phyloP scores from a whole-genome alignment of 139 green algal genomes.

The Haematococcus lacustris region DNA sequence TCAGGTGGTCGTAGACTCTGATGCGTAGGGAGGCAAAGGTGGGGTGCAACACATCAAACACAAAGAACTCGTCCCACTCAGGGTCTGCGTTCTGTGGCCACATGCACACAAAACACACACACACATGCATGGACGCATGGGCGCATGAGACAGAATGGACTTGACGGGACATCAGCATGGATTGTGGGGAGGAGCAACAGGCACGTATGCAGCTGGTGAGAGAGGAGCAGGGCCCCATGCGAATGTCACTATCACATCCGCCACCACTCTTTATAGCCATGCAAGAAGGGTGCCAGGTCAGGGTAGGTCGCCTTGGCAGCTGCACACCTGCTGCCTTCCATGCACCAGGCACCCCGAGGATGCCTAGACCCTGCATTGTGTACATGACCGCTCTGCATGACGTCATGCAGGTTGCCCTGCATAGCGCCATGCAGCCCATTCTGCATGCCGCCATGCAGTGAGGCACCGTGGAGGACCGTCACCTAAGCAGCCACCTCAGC shows the following conservation, averaged over 20 bases:
- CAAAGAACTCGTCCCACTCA: conserved; percentile 41
- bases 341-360: no score
- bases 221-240: not conserved
- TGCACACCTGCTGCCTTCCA: no score
- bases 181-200: not conserved
- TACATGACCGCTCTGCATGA: no score
- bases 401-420: no score
- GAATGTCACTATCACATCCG: not conserved
- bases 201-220: not conserved
- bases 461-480: no score
- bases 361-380: no score
- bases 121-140: not conserved
- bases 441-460: no score
- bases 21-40: conserved; percentile 34
- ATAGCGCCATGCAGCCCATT: no score
- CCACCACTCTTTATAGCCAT: not conserved
- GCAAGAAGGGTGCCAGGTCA: no score
- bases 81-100: conserved; percentile 16
- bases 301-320: no score
- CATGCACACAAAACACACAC: not conserved
- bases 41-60: conserved; percentile 25
- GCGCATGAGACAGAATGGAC: not conserved
- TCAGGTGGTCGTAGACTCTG: conserved; percentile 34
- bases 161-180: not conserved
- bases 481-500: not conserved